Evolutionary conservation across 208 protist species (phyloP).

Genomic region (Leishmania tarentolae): DNA sequence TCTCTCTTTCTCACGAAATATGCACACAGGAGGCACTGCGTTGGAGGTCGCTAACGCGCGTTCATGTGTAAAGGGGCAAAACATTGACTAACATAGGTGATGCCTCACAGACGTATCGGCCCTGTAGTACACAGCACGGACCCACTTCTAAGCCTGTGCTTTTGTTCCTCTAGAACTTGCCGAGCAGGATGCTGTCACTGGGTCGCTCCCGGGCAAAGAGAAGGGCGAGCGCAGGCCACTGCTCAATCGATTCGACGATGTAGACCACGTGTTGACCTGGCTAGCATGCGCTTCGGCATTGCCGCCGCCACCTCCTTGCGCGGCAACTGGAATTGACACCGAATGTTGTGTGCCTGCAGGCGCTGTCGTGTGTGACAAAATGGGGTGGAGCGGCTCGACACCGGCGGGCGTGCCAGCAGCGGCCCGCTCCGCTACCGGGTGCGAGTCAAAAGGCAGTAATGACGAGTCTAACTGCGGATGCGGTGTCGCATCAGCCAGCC

Average conservation of each 20-base stretch:
- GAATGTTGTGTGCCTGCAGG: not conserved
- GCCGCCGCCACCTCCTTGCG: not conserved
- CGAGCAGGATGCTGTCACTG: conserved; percentile 6
- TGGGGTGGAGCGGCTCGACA: not conserved
- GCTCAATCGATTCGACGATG: not conserved
- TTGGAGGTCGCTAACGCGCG: too few relatives aligned
- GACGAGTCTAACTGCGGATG: not conserved
- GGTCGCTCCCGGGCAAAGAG: conserved; percentile 4
- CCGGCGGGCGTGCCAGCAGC: too few relatives aligned
- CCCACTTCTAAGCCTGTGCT: not conserved
- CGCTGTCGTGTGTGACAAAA: not conserved
- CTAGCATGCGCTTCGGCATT: not conserved
- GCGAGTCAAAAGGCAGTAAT: not conserved
- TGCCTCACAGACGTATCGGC: not conserved
- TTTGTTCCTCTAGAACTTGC: not conserved
- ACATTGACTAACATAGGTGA: not conserved
- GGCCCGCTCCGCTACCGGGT: not conserved
- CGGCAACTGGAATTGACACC: not conserved
- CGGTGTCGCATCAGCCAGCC: not conserved
- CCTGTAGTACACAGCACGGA: not conserved
- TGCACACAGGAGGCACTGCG: not conserved
- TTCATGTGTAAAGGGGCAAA: not conserved
- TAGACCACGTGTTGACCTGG: not conserved
- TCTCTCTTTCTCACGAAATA: not conserved
- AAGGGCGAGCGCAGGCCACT: conserved; percentile 6